Evolutionary conservation across 176 grass and related monocot genomes (phyloP).

Genomic region (Calamus simplicifolius): DNA sequence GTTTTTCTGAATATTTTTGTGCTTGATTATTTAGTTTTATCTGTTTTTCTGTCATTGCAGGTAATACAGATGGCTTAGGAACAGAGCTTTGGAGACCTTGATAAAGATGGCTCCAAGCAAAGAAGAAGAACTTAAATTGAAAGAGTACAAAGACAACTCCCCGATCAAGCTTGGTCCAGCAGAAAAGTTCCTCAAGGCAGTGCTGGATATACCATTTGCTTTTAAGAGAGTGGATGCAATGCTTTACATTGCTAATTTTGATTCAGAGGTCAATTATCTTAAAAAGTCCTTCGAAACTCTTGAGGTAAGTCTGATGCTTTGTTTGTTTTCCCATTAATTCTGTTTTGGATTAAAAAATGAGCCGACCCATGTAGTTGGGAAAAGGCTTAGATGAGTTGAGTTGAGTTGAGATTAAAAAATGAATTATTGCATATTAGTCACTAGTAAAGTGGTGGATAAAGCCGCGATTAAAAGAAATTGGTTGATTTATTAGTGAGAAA

Average conservation of each 20-base stretch:
- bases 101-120: constrained; percentile 99
- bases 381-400: too few relatives aligned
- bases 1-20: background rate
- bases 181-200: constrained; percentile 92
- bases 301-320: constrained; percentile 42
- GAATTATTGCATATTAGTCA: too few relatives aligned
- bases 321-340: too few relatives aligned
- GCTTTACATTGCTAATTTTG: constrained; percentile 94
- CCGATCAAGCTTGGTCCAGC: constrained; percentile 61
- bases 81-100: constrained; percentile 85
- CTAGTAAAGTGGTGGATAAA: too few relatives aligned
- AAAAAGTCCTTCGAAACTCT: constrained; percentile 94
- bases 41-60: constrained; percentile 29
- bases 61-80: constrained; percentile 74
- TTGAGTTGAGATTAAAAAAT: too few relatives aligned
- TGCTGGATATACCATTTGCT: constrained; percentile 92
- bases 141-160: constrained; percentile 78
- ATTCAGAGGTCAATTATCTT: constrained; percentile 93
- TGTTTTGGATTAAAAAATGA: too few relatives aligned
- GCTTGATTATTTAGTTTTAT: constrained; percentile 10
- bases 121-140: constrained; percentile 94
- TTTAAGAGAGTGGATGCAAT: constrained; percentile 96
- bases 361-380: too few relatives aligned
- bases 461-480: too few relatives aligned
- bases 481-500: too few relatives aligned